Evolutionary conservation across 176 grass and related monocot species (phyloP).

Genomic region (Raddia guianensis): DNA sequence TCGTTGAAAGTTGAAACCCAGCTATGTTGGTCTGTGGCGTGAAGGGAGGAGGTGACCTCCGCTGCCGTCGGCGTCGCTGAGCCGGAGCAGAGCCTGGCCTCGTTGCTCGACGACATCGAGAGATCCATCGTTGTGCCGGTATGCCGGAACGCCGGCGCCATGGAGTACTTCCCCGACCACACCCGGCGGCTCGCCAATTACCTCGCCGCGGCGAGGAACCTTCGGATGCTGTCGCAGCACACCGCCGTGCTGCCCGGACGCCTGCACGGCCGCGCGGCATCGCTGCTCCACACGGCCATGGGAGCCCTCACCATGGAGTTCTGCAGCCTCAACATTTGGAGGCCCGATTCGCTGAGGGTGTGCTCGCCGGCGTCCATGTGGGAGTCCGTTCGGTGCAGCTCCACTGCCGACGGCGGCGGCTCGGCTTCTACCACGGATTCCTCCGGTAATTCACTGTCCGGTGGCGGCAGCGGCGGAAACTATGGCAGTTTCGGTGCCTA

Average conservation of each 20-base stretch:
- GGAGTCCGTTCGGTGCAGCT: neutral
- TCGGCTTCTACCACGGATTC: neutral
- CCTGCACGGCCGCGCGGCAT: neutral
- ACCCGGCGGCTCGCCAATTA: neutral
- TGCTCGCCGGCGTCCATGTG: slow-evolving; percentile 11
- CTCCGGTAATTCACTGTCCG: neutral
- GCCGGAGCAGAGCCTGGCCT: neutral
- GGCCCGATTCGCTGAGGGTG: neutral
- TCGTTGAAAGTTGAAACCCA: neutral
- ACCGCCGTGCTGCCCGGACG: neutral
- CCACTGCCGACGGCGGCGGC: neutral
- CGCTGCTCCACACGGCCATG: neutral
- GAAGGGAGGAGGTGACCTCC: neutral
- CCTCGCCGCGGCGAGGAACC: neutral
- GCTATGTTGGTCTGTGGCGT: neutral
- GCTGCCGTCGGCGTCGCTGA: no score
- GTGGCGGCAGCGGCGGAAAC: neutral
- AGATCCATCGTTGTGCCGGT: neutral
- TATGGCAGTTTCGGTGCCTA: neutral
- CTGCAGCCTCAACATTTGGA: slow-evolving; percentile 5
- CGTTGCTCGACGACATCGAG: neutral
- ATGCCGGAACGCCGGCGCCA: neutral
- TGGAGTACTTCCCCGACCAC: neutral
- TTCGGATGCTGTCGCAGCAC: neutral
- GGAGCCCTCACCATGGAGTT: neutral